These are phyloP conservation scores for Gossypium davidsonii DNA, from an alignment of 441 rosid genomes.

Conservation along the genomic window DNA sequence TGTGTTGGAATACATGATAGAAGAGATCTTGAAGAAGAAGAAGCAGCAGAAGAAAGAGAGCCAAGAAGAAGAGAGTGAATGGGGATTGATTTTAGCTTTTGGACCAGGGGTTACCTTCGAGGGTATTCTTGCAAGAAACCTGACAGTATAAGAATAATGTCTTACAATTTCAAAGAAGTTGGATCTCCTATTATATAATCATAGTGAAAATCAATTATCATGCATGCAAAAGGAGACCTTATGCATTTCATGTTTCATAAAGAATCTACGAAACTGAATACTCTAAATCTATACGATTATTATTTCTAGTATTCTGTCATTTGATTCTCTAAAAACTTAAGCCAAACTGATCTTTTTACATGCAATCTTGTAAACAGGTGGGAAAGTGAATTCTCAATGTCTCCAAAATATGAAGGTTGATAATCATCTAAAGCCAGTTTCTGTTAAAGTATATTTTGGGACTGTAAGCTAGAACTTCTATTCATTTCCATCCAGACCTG, in stretches of 20 bases:
- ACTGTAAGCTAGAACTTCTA: not conserved
- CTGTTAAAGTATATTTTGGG: not conserved
- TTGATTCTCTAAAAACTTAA: not conserved
- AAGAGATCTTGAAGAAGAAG: slow-evolving; percentile 49
- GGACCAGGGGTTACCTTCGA: slow-evolving; percentile 94
- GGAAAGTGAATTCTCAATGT: not conserved
- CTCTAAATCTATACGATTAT: not conserved
- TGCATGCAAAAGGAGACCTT: not conserved
- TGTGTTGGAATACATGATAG: slow-evolving; percentile 82
- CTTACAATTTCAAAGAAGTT: not conserved
- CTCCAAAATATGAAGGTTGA: not conserved
- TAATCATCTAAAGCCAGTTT: not conserved
- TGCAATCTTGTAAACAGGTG: too few species aligned
- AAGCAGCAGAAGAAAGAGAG: not conserved
- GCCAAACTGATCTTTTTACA: too few species aligned
- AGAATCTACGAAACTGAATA: not conserved
- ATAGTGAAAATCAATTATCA: not conserved
- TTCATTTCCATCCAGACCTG: not conserved
- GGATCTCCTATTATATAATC: not conserved
- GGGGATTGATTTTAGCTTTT: slow-evolving; percentile 85
- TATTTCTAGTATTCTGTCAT: not conserved
- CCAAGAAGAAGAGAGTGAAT: slow-evolving; percentile 28
- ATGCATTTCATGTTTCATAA: not conserved
- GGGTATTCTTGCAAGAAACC: slow-evolving; percentile 93
- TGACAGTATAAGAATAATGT: slow-evolving; percentile 32